phyloP scores from a whole-genome alignment of 2,329 filamentous ascomycete species.

The Arthroderma sp. region DNA sequence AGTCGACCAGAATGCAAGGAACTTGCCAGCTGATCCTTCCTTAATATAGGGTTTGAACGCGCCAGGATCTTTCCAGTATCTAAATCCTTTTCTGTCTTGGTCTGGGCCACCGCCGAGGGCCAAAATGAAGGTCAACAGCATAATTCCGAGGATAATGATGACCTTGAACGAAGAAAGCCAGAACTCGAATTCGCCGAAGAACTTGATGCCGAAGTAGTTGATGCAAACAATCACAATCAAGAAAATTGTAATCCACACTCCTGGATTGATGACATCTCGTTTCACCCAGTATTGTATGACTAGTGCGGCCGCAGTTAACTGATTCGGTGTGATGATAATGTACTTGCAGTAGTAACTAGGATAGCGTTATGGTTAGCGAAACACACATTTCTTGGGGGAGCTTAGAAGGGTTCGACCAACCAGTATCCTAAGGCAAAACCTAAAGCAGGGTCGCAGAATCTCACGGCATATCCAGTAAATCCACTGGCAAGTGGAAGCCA shows the following conservation, averaged over 20 bases:
- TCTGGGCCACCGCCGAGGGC: conserved; percentile 55
- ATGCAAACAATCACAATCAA: conserved; percentile 50
- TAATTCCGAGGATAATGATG: conserved; percentile 52
- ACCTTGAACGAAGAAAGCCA: conserved; percentile 55
- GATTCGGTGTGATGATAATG: conserved; percentile 75
- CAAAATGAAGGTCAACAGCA: conserved; percentile 52
- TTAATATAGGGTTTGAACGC: conserved; percentile 42
- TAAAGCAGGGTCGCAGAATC: conserved; percentile 38
- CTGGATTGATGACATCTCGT: conserved; percentile 56
- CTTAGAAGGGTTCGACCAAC: conserved; percentile 29
- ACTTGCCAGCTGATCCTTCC: conserved; percentile 39
- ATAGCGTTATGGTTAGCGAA: conserved; percentile 30
- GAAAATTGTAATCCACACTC: conserved; percentile 66
- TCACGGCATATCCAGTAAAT: conserved; percentile 35
- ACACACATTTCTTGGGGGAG: not conserved
- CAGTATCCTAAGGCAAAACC: conserved; percentile 38
- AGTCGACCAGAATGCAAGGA: conserved; percentile 52
- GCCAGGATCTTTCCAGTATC: conserved; percentile 54
- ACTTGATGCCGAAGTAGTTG: conserved; percentile 58
- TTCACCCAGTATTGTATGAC: conserved; percentile 68
- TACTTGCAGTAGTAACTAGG: conserved; percentile 56
- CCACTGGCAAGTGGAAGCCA: conserved; percentile 40
- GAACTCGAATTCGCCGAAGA: conserved; percentile 57
- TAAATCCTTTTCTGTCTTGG: conserved; percentile 50
- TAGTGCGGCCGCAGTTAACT: conserved; percentile 66